Conservation (phyloP, 179 eudicot genomes). For the Vitellaria paradoxa region DNA sequence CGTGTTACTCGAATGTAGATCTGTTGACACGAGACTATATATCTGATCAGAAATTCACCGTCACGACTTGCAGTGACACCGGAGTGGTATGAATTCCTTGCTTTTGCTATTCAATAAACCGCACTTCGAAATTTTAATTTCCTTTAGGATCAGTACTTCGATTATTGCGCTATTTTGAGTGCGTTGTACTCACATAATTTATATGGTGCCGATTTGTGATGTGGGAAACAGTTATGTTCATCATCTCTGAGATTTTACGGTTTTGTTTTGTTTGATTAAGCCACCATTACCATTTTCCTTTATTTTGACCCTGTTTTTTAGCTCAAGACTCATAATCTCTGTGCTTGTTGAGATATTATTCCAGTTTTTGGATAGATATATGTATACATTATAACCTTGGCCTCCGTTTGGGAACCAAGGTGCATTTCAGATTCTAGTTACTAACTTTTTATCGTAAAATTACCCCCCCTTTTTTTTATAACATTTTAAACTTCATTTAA, state of each 20-base stretch:
- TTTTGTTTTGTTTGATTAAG: background rate
- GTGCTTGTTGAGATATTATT: no score
- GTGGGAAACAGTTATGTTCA: background rate
- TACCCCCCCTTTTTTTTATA: no score
- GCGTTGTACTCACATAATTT: background rate
- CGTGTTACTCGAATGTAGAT: constrained; percentile 39
- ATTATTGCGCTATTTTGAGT: background rate
- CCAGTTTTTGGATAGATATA: no score
- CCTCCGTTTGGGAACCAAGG: no score
- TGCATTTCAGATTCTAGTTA: no score
- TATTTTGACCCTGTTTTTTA: background rate
- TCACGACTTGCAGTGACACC: constrained; percentile 64
- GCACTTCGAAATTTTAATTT: background rate
- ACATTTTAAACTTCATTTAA: no score
- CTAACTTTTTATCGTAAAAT: no score
- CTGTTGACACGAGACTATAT: constrained; percentile 72
- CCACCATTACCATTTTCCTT: background rate
- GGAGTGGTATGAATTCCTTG: constrained; percentile 60
- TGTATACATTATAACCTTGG: no score
- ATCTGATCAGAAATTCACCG: constrained; percentile 73
- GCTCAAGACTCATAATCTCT: no score
- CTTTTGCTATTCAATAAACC: background rate
- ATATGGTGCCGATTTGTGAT: background rate
- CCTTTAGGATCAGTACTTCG: background rate
- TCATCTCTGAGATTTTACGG: background rate